These are phyloP conservation scores for Pichia paraexigua DNA, from an alignment of 805 yeast species.

Conservation along the genomic window DNA sequence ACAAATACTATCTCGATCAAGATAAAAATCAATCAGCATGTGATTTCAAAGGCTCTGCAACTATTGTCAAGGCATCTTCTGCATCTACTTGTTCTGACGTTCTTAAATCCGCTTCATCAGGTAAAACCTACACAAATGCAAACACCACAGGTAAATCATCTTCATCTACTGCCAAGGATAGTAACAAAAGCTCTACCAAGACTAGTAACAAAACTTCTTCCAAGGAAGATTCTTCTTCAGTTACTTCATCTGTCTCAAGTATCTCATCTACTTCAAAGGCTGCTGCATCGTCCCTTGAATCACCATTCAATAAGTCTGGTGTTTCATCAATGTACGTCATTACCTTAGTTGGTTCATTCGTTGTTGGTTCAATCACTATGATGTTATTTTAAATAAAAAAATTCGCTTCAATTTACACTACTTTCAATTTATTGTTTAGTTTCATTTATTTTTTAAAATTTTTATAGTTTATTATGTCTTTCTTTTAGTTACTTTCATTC, in stretches of 20 bases:
- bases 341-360: constrained; percentile 5
- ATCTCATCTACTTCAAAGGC: constrained; percentile 7
- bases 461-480: background rate
- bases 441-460: background rate
- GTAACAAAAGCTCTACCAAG: constrained; percentile 14
- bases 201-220: constrained; percentile 21
- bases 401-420: background rate
- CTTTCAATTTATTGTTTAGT: background rate
- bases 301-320: constrained; percentile 26
- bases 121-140: constrained; percentile 19
- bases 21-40: constrained; percentile 46
- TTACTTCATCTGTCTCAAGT: constrained; percentile 25
- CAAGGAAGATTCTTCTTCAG: constrained; percentile 17
- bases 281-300: constrained; percentile 2
- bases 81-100: constrained; percentile 41
- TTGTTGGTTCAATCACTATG: constrained; percentile 6
- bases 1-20: constrained; percentile 50
- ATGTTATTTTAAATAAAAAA: background rate
- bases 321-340: constrained; percentile 20
- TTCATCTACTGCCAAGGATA: constrained; percentile 5
- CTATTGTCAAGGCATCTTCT: constrained; percentile 36
- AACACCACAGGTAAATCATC: constrained; percentile 13
- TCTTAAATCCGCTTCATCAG: constrained; percentile 18
- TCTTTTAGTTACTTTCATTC: background rate
- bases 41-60: constrained; percentile 63